Conservation (phyloP, 768 basidiomycete genomes). For the Sarcomyxa edulis region DNA sequence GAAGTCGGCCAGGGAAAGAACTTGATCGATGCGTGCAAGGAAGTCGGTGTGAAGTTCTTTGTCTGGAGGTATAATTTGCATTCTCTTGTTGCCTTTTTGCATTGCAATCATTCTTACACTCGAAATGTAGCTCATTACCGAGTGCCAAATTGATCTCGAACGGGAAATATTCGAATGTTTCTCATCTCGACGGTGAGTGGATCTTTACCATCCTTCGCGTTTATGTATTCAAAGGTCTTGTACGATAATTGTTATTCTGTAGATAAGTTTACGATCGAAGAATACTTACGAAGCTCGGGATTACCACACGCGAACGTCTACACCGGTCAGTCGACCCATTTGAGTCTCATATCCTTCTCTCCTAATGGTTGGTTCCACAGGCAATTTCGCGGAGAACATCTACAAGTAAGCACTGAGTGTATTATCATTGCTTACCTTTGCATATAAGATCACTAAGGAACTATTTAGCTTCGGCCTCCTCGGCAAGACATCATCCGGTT, state of each 20-base stretch:
- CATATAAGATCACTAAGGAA: too few relatives aligned
- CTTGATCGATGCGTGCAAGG: constrained; percentile 20
- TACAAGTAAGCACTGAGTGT: constrained; percentile 13
- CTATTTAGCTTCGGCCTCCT: too few relatives aligned
- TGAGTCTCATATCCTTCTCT: not conserved
- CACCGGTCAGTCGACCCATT: not conserved
- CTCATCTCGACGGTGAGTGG: constrained; percentile 20
- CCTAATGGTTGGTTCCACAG: constrained; percentile 3
- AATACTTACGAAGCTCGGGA: constrained; percentile 8
- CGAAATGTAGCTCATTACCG: constrained; percentile 7
- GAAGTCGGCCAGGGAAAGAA: constrained; percentile 23
- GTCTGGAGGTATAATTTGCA: constrained; percentile 23
- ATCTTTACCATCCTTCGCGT: not conserved
- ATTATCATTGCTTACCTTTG: too few relatives aligned
- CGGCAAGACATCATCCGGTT: constrained; percentile 6
- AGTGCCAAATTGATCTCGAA: constrained; percentile 7
- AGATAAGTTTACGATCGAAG: constrained; percentile 13
- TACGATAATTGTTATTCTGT: too few relatives aligned
- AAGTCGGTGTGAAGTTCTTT: constrained; percentile 19
- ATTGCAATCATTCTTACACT: too few relatives aligned
- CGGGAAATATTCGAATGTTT: constrained; percentile 10
- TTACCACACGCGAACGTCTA: constrained; percentile 8
- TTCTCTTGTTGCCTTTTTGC: too few relatives aligned
- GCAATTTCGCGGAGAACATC: constrained; percentile 11
- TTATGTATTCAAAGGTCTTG: not conserved